Percentiles rank a stretch among this genome's conserved stretches.
phyloP scores from a whole-genome alignment of 768 basidiomycete species.

The Boletellus sp. region DNA sequence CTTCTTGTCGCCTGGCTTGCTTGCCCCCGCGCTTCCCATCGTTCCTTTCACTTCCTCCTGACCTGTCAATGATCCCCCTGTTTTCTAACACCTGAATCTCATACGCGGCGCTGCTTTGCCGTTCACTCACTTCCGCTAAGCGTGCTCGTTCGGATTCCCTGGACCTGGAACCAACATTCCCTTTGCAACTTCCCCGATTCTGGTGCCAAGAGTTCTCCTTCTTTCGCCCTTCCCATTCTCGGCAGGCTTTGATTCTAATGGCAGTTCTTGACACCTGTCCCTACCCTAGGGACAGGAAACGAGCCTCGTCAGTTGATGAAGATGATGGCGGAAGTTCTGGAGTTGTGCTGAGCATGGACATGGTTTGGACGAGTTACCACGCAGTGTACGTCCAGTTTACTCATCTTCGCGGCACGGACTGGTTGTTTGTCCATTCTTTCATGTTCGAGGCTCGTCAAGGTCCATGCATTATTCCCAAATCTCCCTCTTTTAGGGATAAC shows the following conservation, averaged over 20 bases:
- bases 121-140: background rate
- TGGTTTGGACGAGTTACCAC: slow-evolving; percentile 50
- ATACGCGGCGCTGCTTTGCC: slow-evolving; percentile 16
- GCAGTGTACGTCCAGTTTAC: slow-evolving; percentile 44
- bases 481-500: background rate
- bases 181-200: background rate
- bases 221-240: background rate
- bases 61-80: slow-evolving; percentile 12
- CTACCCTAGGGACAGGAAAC: slow-evolving; percentile 10
- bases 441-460: background rate
- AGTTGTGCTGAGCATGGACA: slow-evolving; percentile 52
- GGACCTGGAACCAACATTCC: background rate
- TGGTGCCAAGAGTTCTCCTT: background rate
- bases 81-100: slow-evolving; percentile 15
- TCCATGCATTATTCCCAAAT: background rate
- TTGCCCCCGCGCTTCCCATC: background rate
- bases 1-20: slow-evolving; percentile 1
- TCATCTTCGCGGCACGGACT: background rate
- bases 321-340: slow-evolving; percentile 49
- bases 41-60: background rate
- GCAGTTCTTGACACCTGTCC: slow-evolving; percentile 3
- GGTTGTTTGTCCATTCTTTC: background rate
- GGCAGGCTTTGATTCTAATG: slow-evolving; percentile 7
- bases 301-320: slow-evolving; percentile 34
- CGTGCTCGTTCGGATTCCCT: background rate